Base-by-base conservation (phyloP, 1,139 yeast species). In the Lodderomyces pseudojiufengensis region DNA sequence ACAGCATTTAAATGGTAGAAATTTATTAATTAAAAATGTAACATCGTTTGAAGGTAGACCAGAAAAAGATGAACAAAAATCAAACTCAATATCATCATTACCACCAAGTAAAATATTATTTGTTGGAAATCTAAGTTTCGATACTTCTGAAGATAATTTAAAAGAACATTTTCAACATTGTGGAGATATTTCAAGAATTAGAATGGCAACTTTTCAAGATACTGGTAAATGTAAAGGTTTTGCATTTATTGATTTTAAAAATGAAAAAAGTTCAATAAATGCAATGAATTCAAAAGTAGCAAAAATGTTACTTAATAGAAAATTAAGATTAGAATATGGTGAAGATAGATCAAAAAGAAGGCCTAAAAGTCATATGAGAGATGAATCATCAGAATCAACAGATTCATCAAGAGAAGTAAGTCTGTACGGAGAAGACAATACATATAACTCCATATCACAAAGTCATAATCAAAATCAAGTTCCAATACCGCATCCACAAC, bases 151-250 rank as follows among this genome's bases (percentile, higher is more conserved):
- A 43, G 94, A 83, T 22, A 63, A 79, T 44, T 68, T 92, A 30
- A 80, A 78, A 45, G 82, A 78, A 49, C 95, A 86, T 47, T 92
- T 90, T 66, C 75, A 75, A 52, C 78, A 70, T 48, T 81, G 85
- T 53, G 97, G 97, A 22, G 90, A 85, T 42, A 88, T 88, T 40
- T 64, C 72, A 23, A 78, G 76, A 49, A 78, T 90, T 37, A 76
- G 98, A 58, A 90, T 90, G 95, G 97, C 97, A 2, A 90, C 98
- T 7, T 92, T 92, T 59, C 92, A 92, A 62, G 98, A 92, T 54
- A 69, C 85, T 29, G 97, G 97, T 1, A 90, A 88, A 57, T 92
- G 97, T 66, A 92, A 92, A 59, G 98, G 98, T 2, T 92, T 90
- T 68, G 92, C 96, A 1, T 92, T 92, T 54, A 65, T 92, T 28